Evolutionary conservation across 345 rosid species (phyloP), one percentile per base, ranked within the genome.

Genomic region (Pugionium dolabratum): DNA sequence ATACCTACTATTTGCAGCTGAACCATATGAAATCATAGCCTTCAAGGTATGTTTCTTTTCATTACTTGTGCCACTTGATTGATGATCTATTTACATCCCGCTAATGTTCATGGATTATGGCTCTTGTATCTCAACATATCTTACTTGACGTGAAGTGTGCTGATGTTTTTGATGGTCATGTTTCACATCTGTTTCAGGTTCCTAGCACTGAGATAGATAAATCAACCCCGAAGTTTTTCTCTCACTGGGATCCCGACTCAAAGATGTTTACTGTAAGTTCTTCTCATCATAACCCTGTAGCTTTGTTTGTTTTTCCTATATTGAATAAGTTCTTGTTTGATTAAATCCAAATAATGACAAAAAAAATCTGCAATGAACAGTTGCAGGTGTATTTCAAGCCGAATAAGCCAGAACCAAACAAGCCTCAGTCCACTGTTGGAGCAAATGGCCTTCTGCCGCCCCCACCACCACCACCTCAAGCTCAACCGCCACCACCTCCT

Each of bases 241-340:
- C 96, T 4, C 99, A 90, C 69, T 90, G 99, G 97, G 99, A 94
- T 82, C 95, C 96, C 1, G 96, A 94, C 82, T 88, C 97, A 1
- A 94, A 94, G 84, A 94, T 90, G 97, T 90, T 90, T 75, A 90
- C 99, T 51, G 99, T 88, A 66, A 77, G 97, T 79, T 9, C 36
- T 63, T 75, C 49, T 10, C 26, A 41, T 39, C 40, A 37, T 42
- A 43, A n/a, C 5, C 10, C 4, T 52, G 31, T 52, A 10, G 7
- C 34, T 44, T 45, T 9, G 1, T 54, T 34, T 49, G 4, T 28
- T 35, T 35, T 5, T 11, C 9, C 9, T 1, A 56, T 6, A 30
- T 4, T 46, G 2, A 1, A 29, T 47, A n/a, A 27, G 26, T 59
- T 51, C 3, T 48, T 3, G 32, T 56, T 50, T 11, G 55, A 10